Conservation (phyloP, 257 asterid species). For the Pogostemon cablin region DNA sequence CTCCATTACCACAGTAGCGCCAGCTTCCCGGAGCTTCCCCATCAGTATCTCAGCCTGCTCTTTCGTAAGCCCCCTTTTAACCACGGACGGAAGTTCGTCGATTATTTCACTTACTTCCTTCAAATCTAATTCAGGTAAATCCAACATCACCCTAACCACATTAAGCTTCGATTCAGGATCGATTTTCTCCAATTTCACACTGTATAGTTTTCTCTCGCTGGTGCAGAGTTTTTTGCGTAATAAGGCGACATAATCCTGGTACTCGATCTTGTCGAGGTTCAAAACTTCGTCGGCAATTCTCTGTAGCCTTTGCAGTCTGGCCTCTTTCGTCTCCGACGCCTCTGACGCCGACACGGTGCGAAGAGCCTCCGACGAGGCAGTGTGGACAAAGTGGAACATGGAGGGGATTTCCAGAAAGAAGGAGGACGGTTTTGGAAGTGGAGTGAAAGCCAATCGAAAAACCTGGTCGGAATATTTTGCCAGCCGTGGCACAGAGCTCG, state of each 20-base stretch:
- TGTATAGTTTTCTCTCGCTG: slow-evolving; percentile 62
- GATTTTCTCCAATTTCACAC: slow-evolving; percentile 61
- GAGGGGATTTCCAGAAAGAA: slow-evolving; percentile 34
- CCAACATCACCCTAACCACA: slow-evolving; percentile 73
- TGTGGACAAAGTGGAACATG: neutral
- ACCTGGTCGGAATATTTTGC: slow-evolving; percentile 43
- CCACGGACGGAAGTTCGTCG: slow-evolving; percentile 66
- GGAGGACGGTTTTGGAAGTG: slow-evolving; percentile 49
- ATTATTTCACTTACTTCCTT: slow-evolving; percentile 71
- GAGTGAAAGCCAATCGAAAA: slow-evolving; percentile 39
- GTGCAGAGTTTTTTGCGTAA: slow-evolving; percentile 62
- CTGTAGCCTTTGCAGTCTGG: slow-evolving; percentile 60
- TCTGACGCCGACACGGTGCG: neutral
- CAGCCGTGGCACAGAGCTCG: slow-evolving; percentile 57
- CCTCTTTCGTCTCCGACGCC: neutral
- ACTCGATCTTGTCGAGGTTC: slow-evolving; percentile 63
- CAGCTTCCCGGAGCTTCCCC: slow-evolving; percentile 66
- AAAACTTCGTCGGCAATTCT: slow-evolving; percentile 71
- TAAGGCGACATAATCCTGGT: slow-evolving; percentile 60
- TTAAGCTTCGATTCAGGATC: slow-evolving; percentile 64
- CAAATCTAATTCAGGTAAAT: slow-evolving; percentile 62
- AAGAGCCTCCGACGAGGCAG: neutral
- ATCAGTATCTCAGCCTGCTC: slow-evolving; percentile 69
- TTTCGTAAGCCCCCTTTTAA: slow-evolving; percentile 62
- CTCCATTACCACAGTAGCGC: slow-evolving; percentile 69